Percentiles rank a stretch among this genome's conserved stretches.
phyloP scores from a whole-genome alignment of 1,284 basidiomycete species.

The Leccinum insigne region DNA sequence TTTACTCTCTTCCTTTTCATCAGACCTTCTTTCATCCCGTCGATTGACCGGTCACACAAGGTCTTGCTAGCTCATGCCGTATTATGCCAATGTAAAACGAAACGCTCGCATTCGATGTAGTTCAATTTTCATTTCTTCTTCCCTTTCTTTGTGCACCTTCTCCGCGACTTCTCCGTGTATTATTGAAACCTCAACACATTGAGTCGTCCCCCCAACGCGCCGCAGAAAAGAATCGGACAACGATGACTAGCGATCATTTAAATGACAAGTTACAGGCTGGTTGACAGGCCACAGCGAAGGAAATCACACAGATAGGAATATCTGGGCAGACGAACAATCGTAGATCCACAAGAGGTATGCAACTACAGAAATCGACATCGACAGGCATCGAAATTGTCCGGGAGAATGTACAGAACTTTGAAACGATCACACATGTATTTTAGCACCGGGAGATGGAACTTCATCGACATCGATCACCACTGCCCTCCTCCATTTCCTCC shows the following conservation, averaged over 20 bases:
- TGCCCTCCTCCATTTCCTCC: constrained; percentile 10
- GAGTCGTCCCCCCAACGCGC: neutral
- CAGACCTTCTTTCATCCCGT: constrained; percentile 4
- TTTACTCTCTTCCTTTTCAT: neutral
- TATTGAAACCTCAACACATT: constrained; percentile 9
- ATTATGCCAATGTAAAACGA: constrained; percentile 21
- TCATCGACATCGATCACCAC: constrained; percentile 18
- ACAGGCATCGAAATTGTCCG: constrained; percentile 9
- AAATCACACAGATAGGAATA: neutral
- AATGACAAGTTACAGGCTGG: neutral
- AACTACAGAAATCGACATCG: constrained; percentile 14
- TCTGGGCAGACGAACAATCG: neutral
- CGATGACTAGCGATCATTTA: neutral
- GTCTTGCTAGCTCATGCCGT: constrained; percentile 10
- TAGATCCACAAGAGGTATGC: constrained; percentile 1
- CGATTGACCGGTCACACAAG: neutral
- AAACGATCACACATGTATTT: constrained; percentile 15
- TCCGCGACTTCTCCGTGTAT: constrained; percentile 9
- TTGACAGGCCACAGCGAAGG: neutral
- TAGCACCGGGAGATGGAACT: constrained; percentile 2
- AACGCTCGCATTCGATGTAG: constrained; percentile 5
- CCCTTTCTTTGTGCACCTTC: neutral
- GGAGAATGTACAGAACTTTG: constrained; percentile 8
- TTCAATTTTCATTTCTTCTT: constrained; percentile 1
- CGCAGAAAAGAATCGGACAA: neutral